Evolutionary conservation across 129 eudicot genomes (phyloP), one percentile per base, ranked within the genome.

Genomic region (Kitagawia praeruptora): DNA sequence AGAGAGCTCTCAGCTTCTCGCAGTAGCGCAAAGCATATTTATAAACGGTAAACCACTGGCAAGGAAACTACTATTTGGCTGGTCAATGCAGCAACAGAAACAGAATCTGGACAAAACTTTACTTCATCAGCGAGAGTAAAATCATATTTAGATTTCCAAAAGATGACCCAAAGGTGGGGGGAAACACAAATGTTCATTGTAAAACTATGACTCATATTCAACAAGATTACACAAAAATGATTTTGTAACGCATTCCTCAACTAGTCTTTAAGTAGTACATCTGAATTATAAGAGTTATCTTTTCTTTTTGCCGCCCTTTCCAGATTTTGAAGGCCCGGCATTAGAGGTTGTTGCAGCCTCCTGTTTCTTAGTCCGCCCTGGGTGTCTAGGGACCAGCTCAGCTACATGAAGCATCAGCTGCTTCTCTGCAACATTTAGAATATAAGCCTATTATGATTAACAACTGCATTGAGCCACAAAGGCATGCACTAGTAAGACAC

Each of bases 301-400:
- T 84, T 83, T 93, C 96, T 93, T 93, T 80, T 69, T 93, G 54
- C 98, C 97, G 75, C 92, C 96, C 84, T 91, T 91, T 44, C 91
- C 93, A 77, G 98, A 87, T 85, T 93, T 93, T 1, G 97, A 79
- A 80, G 93, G 81, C 31, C 78, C 89, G 56, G 89, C 91, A 56
- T 87, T 82, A 25, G 97, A 91, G 27, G 90, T 79, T 16, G 97
- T 53, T 13, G 90, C 91, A 77, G 92, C 70, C 85, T 89, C 97
- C 77, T 87, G 97, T 83, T 93, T 93, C 91, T 89, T 93, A 23
- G 87, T 81, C 79, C 97, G 88, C 58, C 97, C 97, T 27, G 95
- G 90, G 82, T 91, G 98, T 80, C 93, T 84, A 1, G 96, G 97
- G 63, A 91, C 98, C 96, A 93, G 82, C 85, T 93, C 96, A 16